A percentile compares a stretch with the other conserved stretches of the same genome.
phyloP scores from a whole-genome alignment of 805 yeast genomes.

The Scheffersomyces coipomensis region DNA sequence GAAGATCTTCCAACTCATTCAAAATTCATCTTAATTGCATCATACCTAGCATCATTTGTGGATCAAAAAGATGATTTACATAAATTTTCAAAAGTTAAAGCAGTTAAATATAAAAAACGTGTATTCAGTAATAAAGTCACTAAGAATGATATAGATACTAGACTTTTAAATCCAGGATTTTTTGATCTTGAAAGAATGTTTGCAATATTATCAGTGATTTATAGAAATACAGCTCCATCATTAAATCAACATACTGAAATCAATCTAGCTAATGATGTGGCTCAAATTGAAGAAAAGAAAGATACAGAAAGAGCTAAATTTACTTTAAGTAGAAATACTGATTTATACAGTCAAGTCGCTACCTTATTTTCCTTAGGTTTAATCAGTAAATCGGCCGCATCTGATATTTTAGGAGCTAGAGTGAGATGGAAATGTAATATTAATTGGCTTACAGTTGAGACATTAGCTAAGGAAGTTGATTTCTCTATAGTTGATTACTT shows the following conservation, averaged over 20 bases:
- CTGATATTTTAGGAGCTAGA: conserved; percentile 62
- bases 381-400: conserved; percentile 38
- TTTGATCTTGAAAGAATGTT: conserved; percentile 78
- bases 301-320: conserved; percentile 34
- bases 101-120: conserved; percentile 30
- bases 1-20: conserved; percentile 58
- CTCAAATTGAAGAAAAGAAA: conserved; percentile 32
- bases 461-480: conserved; percentile 60
- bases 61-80: conserved; percentile 68
- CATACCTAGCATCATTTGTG: conserved; percentile 78
- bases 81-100: conserved; percentile 60
- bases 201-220: conserved; percentile 76
- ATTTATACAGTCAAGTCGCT: conserved; percentile 56
- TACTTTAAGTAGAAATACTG: conserved; percentile 42
- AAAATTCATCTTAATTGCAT: conserved; percentile 73
- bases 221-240: conserved; percentile 37
- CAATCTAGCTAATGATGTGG: conserved; percentile 24
- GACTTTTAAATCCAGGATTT: conserved; percentile 66
- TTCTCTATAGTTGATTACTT: conserved; percentile 68
- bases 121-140: conserved; percentile 13
- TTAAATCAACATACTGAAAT: conserved; percentile 22
- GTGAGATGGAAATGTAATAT: conserved; percentile 80
- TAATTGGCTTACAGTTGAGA: conserved; percentile 61
- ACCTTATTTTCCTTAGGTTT: conserved; percentile 57
- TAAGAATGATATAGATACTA: conserved; percentile 51